Percentiles rank a stretch among this genome's conserved stretches.
These are phyloP conservation scores for Aureobasidium sp. DNA, from an alignment of 2,329 filamentous ascomycete species.

Conservation along the genomic window DNA sequence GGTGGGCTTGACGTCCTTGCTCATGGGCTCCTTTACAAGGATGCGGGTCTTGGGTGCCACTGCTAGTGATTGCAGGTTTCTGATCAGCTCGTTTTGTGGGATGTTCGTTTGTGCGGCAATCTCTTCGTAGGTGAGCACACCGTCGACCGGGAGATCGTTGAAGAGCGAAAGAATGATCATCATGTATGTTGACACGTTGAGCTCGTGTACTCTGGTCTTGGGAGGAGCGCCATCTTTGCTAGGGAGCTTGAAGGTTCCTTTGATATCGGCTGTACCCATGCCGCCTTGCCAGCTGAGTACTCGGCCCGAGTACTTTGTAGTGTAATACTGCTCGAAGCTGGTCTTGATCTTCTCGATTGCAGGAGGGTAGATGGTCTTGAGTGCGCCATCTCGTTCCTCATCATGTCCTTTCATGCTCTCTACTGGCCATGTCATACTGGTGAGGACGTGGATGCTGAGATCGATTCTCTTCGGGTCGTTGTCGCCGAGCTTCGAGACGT, in stretches of 20 bases:
- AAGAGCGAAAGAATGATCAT: slow-evolving; percentile 88
- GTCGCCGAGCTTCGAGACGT: slow-evolving; percentile 52
- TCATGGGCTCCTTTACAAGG: slow-evolving; percentile 69
- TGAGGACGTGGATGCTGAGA: slow-evolving; percentile 75
- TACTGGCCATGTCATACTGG: slow-evolving; percentile 89
- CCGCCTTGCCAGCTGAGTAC: slow-evolving; percentile 73
- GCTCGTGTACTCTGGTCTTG: slow-evolving; percentile 68
- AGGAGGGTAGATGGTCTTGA: slow-evolving; percentile 61
- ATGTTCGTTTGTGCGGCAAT: slow-evolving; percentile 79
- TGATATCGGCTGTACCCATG: slow-evolving; percentile 79
- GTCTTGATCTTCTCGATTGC: slow-evolving; percentile 67
- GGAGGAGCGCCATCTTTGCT: slow-evolving; percentile 60
- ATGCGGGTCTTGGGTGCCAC: slow-evolving; percentile 77
- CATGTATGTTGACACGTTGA: slow-evolving; percentile 85
- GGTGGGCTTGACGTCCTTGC: slow-evolving; percentile 63
- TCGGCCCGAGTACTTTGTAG: slow-evolving; percentile 76
- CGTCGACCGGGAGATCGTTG: slow-evolving; percentile 57
- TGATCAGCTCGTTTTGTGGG: slow-evolving; percentile 60
- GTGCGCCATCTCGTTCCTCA: slow-evolving; percentile 40
- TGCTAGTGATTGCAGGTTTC: slow-evolving; percentile 71
- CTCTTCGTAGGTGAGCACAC: slow-evolving; percentile 57
- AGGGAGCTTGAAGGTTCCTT: slow-evolving; percentile 63
- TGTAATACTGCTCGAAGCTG: slow-evolving; percentile 83
- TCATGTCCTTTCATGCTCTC: slow-evolving; percentile 63
- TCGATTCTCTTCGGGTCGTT: slow-evolving; percentile 59